phyloP scores from a whole-genome alignment of 768 basidiomycete species.

The Calocybe cyanea region DNA sequence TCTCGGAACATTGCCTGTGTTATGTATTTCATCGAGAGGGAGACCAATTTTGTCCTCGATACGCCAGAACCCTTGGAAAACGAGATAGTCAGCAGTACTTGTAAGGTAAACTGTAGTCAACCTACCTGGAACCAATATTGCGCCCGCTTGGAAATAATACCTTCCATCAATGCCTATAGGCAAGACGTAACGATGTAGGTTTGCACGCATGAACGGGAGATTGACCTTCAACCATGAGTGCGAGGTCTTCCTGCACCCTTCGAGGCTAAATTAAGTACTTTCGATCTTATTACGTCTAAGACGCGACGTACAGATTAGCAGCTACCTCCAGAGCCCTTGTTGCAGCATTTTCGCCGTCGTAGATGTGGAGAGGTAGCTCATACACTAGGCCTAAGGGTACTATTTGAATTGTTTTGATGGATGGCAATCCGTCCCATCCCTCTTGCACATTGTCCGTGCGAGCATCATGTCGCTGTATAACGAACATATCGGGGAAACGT shows the following conservation, averaged over 20 bases:
- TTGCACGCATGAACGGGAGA: constrained; percentile 4
- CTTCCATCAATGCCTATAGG: constrained; percentile 55
- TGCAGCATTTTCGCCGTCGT: constrained; percentile 30
- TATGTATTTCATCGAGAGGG: constrained; percentile 69
- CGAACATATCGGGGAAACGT: constrained; percentile 58
- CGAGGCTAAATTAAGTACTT: neutral
- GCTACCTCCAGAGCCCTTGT: constrained; percentile 60
- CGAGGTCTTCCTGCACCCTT: constrained; percentile 56
- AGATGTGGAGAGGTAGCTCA: constrained; percentile 39
- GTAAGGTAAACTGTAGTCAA: neutral
- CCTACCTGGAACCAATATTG: constrained; percentile 60
- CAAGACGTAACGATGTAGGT: neutral
- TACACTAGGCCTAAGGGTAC: constrained; percentile 45
- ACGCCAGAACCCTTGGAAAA: constrained; percentile 63
- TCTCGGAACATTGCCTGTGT: constrained; percentile 65
- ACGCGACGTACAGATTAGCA: constrained; percentile 50
- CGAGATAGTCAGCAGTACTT: neutral
- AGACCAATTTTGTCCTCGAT: constrained; percentile 74
- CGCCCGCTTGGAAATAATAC: constrained; percentile 75
- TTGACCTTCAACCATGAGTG: constrained; percentile 58
- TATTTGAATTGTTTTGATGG: constrained; percentile 51
- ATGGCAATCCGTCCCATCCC: constrained; percentile 43
- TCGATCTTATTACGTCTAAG: neutral
- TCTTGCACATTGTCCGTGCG: constrained; percentile 18
- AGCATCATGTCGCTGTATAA: constrained; percentile 39